phyloP scores from a whole-genome alignment of 176 grass and related monocot species.

The Triticum dicoccoides region DNA sequence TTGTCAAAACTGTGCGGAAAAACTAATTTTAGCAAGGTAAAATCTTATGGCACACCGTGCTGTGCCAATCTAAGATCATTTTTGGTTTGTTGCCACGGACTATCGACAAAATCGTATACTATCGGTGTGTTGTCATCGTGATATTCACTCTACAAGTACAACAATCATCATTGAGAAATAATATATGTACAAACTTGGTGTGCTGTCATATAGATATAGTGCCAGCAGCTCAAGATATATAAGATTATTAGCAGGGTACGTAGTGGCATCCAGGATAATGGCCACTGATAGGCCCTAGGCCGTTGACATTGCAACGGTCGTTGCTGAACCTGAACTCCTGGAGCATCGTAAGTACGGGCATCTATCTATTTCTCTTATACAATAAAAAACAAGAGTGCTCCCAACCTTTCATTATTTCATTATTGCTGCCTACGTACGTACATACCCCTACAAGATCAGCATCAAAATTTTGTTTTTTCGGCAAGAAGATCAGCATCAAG shows the following conservation, averaged over 20 bases:
- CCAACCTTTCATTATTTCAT: too few species aligned
- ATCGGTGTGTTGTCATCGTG: not conserved
- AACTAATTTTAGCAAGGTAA: too few species aligned
- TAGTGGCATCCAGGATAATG: slow-evolving; percentile 19
- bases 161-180: not conserved
- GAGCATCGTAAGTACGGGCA: not conserved
- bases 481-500: not conserved
- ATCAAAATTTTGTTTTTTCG: not conserved
- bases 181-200: not conserved
- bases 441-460: too few species aligned
- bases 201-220: not conserved
- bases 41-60: too few species aligned
- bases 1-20: too few species aligned
- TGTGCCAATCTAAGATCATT: too few species aligned
- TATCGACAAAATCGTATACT: not conserved
- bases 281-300: not conserved
- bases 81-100: too few species aligned
- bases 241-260: not conserved
- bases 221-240: not conserved
- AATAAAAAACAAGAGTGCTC: not conserved
- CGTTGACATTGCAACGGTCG: slow-evolving; percentile 28
- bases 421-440: too few species aligned
- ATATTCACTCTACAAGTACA: not conserved
- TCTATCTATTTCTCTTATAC: not conserved
- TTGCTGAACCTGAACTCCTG: not conserved